Evolutionary conservation across 78 protist genomes (phyloP).

Genomic region (Parvularia atlantis): DNA sequence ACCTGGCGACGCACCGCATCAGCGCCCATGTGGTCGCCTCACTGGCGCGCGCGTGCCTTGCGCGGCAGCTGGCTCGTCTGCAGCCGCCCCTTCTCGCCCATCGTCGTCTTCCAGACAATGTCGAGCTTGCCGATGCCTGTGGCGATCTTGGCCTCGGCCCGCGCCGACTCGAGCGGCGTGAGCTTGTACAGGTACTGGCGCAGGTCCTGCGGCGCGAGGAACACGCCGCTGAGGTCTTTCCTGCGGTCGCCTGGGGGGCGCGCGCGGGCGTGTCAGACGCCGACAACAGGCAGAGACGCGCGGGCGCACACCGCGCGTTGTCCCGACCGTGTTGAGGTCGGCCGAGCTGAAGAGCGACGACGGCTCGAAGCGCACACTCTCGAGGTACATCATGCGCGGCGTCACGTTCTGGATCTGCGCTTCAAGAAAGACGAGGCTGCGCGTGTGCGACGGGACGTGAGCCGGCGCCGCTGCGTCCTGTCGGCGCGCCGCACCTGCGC

Average conservation of each 20-base stretch:
- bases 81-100: conserved; percentile 23
- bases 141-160: too few species aligned
- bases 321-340: conserved; percentile 20
- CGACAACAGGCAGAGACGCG: too few species aligned
- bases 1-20: neutral
- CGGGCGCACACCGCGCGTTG: too few species aligned
- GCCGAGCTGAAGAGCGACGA: neutral
- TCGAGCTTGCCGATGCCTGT: conserved; percentile 14
- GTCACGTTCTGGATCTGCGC: conserved; percentile 20
- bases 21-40: neutral
- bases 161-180: conserved; percentile 4
- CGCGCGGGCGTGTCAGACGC: too few species aligned
- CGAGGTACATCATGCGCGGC: neutral
- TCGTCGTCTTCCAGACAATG: neutral
- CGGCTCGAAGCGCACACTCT: conserved; percentile 4
- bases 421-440: neutral
- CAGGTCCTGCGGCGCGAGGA: conserved; percentile 7
- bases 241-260: too few species aligned
- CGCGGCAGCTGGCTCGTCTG: conserved; percentile 22
- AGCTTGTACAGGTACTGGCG: conserved; percentile 16
- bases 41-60: neutral
- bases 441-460: neutral
- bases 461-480: neutral
- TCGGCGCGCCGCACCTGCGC: neutral
- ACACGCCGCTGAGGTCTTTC: neutral